phyloP scores from a whole-genome alignment of 2,329 filamentous ascomycete species.

The Clarireedia homoeocarpa region DNA sequence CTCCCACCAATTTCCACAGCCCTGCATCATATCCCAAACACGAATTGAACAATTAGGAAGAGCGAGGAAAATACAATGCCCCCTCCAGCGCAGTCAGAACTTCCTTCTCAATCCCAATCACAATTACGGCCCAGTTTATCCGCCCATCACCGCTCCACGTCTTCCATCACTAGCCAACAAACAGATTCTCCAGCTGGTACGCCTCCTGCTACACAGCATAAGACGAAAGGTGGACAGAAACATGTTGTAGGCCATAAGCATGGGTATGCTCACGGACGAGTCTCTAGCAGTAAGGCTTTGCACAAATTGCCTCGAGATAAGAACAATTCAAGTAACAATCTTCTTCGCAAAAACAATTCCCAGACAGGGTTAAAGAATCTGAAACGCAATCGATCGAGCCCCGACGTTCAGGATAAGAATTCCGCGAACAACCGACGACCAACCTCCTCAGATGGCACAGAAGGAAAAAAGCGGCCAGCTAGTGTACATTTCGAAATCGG shows the following conservation, averaged over 20 bases:
- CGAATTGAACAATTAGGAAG: constrained; percentile 1
- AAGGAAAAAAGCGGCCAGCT: constrained; percentile 28
- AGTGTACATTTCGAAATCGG: constrained; percentile 59
- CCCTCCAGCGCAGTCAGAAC: constrained; percentile 5
- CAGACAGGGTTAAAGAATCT: constrained; percentile 36
- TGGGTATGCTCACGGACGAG: constrained; percentile 12
- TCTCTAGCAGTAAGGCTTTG: constrained; percentile 25
- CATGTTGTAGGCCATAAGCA: constrained; percentile 24
- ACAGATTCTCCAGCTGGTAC: constrained; percentile 10
- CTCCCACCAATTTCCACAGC: neutral
- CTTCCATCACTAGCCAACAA: constrained; percentile 16
- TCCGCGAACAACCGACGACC: constrained; percentile 32
- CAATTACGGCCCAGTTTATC: constrained; percentile 17
- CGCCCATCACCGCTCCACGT: constrained; percentile 20
- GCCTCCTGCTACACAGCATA: constrained; percentile 24
- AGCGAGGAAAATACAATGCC: constrained; percentile 1
- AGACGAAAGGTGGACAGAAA: constrained; percentile 14
- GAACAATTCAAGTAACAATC: constrained; percentile 22
- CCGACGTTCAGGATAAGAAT: constrained; percentile 36
- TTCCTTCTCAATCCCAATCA: constrained; percentile 7
- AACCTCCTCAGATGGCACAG: constrained; percentile 38
- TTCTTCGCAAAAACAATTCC: constrained; percentile 20
- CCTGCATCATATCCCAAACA: constrained; percentile 7
- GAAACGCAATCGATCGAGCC: constrained; percentile 54
- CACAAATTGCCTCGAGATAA: constrained; percentile 19